Evolutionary conservation across 495 filamentous ascomycete genomes (phyloP), one percentile per base, ranked within the genome.

Genomic region (Collariella sp.): DNA sequence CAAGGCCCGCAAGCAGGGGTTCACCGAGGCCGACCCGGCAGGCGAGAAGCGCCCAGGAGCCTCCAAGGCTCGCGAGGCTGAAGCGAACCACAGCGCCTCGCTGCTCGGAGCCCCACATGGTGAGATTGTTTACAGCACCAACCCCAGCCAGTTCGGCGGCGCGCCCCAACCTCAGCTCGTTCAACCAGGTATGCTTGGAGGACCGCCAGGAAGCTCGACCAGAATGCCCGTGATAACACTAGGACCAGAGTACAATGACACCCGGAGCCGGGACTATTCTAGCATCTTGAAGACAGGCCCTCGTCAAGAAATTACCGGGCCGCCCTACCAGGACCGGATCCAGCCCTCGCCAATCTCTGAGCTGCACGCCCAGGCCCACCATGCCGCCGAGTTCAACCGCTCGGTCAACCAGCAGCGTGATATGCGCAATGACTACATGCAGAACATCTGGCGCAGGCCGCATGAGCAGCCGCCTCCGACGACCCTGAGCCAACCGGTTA

Each of bases 31-130:
- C 40, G 93, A 99, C 67, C 78, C 90, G 42, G 93, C 93, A 3
- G 94, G 93, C 9, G 93, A 99, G 68, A 99, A 99, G 72, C 81
- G 93, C 55, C 93, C 93, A 9, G 93, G 94, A 18, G 89, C 86
- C 38, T 81, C 89, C 42, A 96, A 93, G 72, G 83, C 84, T 52
- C 83, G 91, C 57, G 91, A 95, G 67, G 86, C 85, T 24, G 83
- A 74, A 55, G 76, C 73, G 51, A 78, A 69, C 62, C 73, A 65
- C 56, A 74, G 56, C 46, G 67, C 73, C 18, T 60, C 72, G 33
- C 58, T 76, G 35, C 68, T 81, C 39, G 73, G 80, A 59, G 84
- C 76, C 24, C 80, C 76, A 38, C 88, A 86, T 57, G 83, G 83
- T 68, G 84, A 90, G 59, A 89, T 91, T 54, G 75, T 83, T 44